Conservation (phyloP, 2,329 filamentous ascomycete genomes). For the Myrmaecium sp. region DNA sequence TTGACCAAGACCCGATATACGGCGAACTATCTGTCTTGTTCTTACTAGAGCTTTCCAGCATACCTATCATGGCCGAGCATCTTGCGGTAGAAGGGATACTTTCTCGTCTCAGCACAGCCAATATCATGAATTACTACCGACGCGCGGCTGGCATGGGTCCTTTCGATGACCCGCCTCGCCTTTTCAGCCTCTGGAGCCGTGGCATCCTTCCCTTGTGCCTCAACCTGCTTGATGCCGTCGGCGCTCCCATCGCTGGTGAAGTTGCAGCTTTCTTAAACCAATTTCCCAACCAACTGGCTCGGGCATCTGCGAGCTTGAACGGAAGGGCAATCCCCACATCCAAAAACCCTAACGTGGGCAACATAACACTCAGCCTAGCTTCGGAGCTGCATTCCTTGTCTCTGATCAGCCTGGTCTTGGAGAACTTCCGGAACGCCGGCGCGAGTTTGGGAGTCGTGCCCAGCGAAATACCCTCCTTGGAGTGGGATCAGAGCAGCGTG, state of each 20-base stretch:
- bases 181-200: constrained; percentile 81
- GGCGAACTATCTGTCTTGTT: constrained; percentile 84
- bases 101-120: constrained; percentile 61
- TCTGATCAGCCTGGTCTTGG: constrained; percentile 57
- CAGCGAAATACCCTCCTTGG: constrained; percentile 50
- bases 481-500: constrained; percentile 56
- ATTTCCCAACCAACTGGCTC: constrained; percentile 61
- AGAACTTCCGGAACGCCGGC: constrained; percentile 47
- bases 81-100: constrained; percentile 78
- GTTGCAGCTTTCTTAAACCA: constrained; percentile 77
- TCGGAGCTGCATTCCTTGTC: constrained; percentile 66
- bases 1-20: constrained; percentile 72
- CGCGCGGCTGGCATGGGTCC: constrained; percentile 53
- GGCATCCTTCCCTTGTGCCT: constrained; percentile 77
- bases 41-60: constrained; percentile 68
- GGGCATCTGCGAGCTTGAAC: constrained; percentile 58
- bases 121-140: constrained; percentile 61
- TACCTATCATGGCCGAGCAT: constrained; percentile 71
- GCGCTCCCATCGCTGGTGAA: constrained; percentile 66
- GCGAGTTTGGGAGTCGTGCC: constrained; percentile 29
- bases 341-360: constrained; percentile 32
- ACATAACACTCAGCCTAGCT: constrained; percentile 55
- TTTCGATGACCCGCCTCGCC: constrained; percentile 57
- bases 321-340: constrained; percentile 27
- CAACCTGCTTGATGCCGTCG: constrained; percentile 71